Percentiles rank a stretch among this genome's conserved stretches.
These are phyloP conservation scores for Malus hybrid DNA, from an alignment of 331 rosid species.

Conservation along the genomic window DNA sequence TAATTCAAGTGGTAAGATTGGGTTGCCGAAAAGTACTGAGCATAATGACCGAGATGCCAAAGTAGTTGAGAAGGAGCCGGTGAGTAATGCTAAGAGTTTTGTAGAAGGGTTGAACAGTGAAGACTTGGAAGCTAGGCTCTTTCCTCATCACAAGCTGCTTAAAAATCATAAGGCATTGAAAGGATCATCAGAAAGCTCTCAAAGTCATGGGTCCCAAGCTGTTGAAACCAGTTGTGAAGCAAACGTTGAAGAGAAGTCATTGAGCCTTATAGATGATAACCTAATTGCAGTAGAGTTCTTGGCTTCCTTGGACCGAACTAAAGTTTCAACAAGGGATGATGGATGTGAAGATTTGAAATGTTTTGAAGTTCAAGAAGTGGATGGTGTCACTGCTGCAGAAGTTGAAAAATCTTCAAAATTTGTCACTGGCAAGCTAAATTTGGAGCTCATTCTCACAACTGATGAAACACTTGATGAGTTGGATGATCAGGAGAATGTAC, in stretches of 20 bases:
- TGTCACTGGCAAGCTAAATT: constrained; percentile 25
- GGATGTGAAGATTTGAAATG: constrained; percentile 15
- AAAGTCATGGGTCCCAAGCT: constrained; percentile 16
- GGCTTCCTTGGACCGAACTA: constrained; percentile 44
- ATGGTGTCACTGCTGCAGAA: constrained; percentile 18
- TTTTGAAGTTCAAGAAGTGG: constrained; percentile 49
- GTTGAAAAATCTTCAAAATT: constrained; percentile 21
- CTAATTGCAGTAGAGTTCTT: constrained; percentile 57
- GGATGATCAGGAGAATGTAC: constrained; percentile 57
- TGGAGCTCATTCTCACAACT: constrained; percentile 42
- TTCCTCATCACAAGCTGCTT: constrained; percentile 82
- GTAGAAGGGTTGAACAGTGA: constrained; percentile 43
- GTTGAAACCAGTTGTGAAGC: constrained; percentile 15
- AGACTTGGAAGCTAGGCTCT: constrained; percentile 71
- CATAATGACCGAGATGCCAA: constrained; percentile 4
- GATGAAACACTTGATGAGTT: constrained; percentile 78
- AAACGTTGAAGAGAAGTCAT: constrained; percentile 30
- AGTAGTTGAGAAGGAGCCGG: constrained; percentile 17
- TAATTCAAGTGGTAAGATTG: constrained; percentile 30
- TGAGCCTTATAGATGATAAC: constrained; percentile 44
- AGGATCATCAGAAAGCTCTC: constrained; percentile 21
- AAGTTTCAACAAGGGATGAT: constrained; percentile 19
- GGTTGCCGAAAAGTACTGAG: constrained; percentile 12
- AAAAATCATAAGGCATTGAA: constrained; percentile 29
- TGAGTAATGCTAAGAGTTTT: constrained; percentile 19